These are phyloP conservation scores for Alternaria sp. DNA, from an alignment of 2,329 filamentous ascomycete species.

Conservation along the genomic window DNA sequence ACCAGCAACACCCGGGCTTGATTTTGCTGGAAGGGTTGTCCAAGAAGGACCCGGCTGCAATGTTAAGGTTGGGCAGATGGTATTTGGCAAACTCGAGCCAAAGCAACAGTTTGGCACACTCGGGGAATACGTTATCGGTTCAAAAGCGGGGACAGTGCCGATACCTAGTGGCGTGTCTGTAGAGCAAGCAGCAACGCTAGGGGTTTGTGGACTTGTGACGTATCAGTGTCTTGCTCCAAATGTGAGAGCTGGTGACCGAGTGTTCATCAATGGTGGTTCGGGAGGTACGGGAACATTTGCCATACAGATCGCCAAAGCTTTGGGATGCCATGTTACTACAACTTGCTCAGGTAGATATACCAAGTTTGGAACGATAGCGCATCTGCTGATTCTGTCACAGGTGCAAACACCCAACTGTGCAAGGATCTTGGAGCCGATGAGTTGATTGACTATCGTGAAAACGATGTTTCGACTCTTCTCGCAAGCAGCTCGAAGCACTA, in stretches of 20 bases:
- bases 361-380: not conserved
- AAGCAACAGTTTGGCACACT: constrained; percentile 32
- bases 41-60: constrained; percentile 9
- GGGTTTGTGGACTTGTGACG: constrained; percentile 32
- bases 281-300: constrained; percentile 68
- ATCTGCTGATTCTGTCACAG: constrained; percentile 23
- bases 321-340: constrained; percentile 65
- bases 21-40: constrained; percentile 28
- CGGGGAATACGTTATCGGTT: constrained; percentile 33
- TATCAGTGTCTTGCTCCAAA: constrained; percentile 30
- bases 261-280: constrained; percentile 70
- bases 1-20: constrained; percentile 34
- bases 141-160: constrained; percentile 25
- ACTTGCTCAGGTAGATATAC: constrained; percentile 59
- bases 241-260: constrained; percentile 51
- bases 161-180: constrained; percentile 20
- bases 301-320: constrained; percentile 68
- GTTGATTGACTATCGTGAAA: constrained; percentile 65
- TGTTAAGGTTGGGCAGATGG: constrained; percentile 25
- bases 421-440: constrained; percentile 67
- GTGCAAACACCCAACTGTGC: constrained; percentile 63
- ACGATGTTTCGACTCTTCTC: constrained; percentile 57
- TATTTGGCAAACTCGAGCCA: constrained; percentile 34
- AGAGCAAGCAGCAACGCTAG: constrained; percentile 28
- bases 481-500: constrained; percentile 57